Evolutionary conservation across 2,329 filamentous ascomycete species (phyloP), one percentile per base, ranked within the genome.

Genomic region (Moelleriella libera): DNA sequence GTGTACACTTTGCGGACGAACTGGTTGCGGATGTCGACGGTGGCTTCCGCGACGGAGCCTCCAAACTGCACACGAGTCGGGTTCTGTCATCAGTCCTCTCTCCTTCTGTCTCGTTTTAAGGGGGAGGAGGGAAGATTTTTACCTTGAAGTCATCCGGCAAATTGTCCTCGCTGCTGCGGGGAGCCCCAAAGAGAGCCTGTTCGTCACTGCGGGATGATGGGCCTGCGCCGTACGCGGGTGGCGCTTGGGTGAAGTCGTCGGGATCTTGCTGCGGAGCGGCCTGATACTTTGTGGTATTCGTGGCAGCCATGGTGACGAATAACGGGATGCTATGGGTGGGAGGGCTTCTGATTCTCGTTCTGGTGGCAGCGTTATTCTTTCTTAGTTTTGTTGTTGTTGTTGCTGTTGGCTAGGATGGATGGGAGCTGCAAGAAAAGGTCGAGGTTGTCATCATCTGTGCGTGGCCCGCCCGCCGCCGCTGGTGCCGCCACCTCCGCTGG

Each of bases 1-100:
- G 88, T 84, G 70, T 98, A 98, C 62, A 98, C 92, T 74, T 97
- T 97, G 67, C 89, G 83, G 58, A 95, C 76, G 66, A 96, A 98
- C 67, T 92, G 86, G 80, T 96, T 94, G 57, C 90, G 85, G 62
- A 98, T 95, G 60, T 94, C 88, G 61, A 97, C 74, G 21, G 89
- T 94, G 44, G 87, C 90, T 71, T 97, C 92, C 55, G 89, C 83
- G 50, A 97, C 89, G 14, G 83, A 88, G 52, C 88, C 89, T 57
- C 90, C 92, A 61, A 94, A 97, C 85, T 88, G 60, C 32, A 39
- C 31, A 10, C 12, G 40, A 10, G 14, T 10, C 12, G 40, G 9
- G 34, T 10, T 9, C 34, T 9, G 34, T 21, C 12, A 37, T 37
- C 34, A 37, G 34, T 37, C 34, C 8, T 8, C 34, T 9, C 8